Conservation (phyloP, 345 rosid species). For the Durio zibethinus region DNA sequence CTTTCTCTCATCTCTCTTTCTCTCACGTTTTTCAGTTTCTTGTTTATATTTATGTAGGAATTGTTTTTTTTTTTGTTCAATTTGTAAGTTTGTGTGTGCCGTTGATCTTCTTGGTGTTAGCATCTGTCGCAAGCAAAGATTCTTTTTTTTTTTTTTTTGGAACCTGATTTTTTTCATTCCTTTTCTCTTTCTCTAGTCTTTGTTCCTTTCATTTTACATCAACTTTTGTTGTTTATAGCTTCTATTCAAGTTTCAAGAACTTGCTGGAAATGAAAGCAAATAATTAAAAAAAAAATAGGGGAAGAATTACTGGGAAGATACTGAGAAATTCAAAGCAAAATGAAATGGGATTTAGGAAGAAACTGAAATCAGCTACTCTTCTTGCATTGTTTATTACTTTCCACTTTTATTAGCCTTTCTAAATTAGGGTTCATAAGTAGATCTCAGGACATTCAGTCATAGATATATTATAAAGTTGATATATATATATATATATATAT, state of each 20-base stretch:
- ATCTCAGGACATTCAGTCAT: constrained; percentile 7
- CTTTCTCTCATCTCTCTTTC: not conserved
- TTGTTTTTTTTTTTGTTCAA: not conserved
- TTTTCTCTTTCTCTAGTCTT: not conserved
- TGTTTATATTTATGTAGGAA: not conserved
- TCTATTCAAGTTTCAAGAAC: not conserved
- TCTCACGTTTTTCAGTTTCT: not conserved
- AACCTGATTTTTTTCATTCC: not conserved
- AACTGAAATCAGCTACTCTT: constrained; percentile 11
- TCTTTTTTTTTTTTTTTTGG: not conserved
- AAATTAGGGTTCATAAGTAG: constrained; percentile 41
- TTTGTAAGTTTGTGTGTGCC: constrained; percentile 9
- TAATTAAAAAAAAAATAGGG: not conserved
- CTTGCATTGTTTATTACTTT: constrained; percentile 14
- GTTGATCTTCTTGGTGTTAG: constrained; percentile 28
- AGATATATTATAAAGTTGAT: constrained; percentile 9
- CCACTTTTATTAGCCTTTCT: constrained; percentile 32
- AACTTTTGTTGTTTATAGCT: not conserved
- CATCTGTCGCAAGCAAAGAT: constrained; percentile 12
- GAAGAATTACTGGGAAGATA: not conserved
- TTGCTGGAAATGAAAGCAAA: not conserved
- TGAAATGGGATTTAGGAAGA: not conserved
- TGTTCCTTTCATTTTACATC: too few species aligned
- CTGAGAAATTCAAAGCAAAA: not conserved
- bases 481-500: too few species aligned